Evolutionary conservation across 345 rosid genomes (phyloP).

Genomic region (Eutrema yunnanense): DNA sequence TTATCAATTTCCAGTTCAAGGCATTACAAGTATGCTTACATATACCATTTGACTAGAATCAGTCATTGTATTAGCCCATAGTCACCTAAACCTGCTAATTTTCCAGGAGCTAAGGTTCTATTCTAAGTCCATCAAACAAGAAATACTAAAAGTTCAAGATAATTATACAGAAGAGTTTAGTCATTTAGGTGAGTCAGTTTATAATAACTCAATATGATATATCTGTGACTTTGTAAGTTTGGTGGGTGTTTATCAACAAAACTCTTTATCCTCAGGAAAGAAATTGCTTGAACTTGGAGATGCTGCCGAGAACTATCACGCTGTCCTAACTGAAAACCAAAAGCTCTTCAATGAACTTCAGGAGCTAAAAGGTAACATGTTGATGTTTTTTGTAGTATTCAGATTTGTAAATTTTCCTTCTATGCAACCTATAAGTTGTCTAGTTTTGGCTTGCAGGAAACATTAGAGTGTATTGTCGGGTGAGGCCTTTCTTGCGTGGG

Average conservation of each 20-base stretch:
- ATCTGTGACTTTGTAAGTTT: conserved; percentile 1
- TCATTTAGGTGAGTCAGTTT: conserved; percentile 42
- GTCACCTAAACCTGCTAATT: conserved; percentile 6
- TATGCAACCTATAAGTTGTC: neutral
- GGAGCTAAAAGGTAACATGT: conserved; percentile 70
- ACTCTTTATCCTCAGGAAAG: conserved; percentile 33
- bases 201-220: neutral
- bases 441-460: conserved; percentile 50
- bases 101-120: conserved; percentile 57
- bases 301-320: conserved; percentile 65
- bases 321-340: conserved; percentile 71
- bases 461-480: conserved; percentile 80
- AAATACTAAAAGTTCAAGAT: conserved; percentile 39
- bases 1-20: conserved; percentile 42
- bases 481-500: conserved; percentile 73
- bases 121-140: conserved; percentile 56
- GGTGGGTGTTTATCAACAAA: conserved; percentile 1
- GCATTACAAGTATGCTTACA: conserved; percentile 49
- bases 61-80: conserved; percentile 5
- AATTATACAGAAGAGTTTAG: conserved; percentile 44
- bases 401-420: neutral
- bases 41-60: conserved; percentile 26
- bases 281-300: conserved; percentile 46
- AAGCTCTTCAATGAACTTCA: conserved; percentile 86
- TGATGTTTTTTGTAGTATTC: neutral